Evolutionary conservation across 2,329 filamentous ascomycete species (phyloP).

Genomic region (Pseudohalonectria lignicola): DNA sequence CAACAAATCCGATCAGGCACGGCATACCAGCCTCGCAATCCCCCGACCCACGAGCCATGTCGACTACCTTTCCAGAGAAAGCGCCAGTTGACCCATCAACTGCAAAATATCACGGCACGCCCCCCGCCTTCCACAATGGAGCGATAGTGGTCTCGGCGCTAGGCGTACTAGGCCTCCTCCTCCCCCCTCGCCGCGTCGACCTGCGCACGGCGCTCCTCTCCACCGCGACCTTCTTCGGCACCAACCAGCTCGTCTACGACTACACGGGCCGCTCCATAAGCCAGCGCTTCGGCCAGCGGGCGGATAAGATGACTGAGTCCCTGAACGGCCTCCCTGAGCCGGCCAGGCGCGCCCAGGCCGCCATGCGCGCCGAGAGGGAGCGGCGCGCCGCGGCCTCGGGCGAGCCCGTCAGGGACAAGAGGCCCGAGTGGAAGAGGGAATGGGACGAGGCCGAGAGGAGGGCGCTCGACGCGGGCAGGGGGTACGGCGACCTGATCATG

Average conservation of each 20-base stretch:
- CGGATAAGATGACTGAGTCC: conserved; percentile 9
- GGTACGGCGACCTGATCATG: conserved; percentile 43
- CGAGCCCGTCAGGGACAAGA: conserved; percentile 2
- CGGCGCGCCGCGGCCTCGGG: conserved; percentile 5
- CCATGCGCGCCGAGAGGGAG: conserved; percentile 34
- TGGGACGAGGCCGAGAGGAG: conserved; percentile 38
- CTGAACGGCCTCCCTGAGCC: conserved; percentile 37
- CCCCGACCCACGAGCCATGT: no score
- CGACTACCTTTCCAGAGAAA: no score
- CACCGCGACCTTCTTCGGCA: conserved; percentile 37
- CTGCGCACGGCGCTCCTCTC: conserved; percentile 38
- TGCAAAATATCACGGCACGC: conserved; percentile 12
- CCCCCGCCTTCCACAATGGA: conserved; percentile 31
- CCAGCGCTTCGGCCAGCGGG: conserved; percentile 31
- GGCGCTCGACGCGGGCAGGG: conserved; percentile 43
- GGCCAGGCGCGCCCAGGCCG: conserved; percentile 33
- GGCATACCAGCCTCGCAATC: no score
- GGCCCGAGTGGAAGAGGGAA: conserved; percentile 37
- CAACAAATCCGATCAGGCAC: no score
- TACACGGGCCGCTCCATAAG: conserved; percentile 44
- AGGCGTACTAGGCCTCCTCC: conserved; percentile 24
- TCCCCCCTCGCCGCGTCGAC: conserved; percentile 41
- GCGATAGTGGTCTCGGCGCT: conserved; percentile 35
- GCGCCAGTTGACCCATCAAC: no score
- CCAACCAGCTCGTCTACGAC: conserved; percentile 44